Percentiles rank a stretch among this genome's conserved stretches.
phyloP scores from a whole-genome alignment of 2,329 filamentous ascomycete species.

The Blastomyces gilchristii region DNA sequence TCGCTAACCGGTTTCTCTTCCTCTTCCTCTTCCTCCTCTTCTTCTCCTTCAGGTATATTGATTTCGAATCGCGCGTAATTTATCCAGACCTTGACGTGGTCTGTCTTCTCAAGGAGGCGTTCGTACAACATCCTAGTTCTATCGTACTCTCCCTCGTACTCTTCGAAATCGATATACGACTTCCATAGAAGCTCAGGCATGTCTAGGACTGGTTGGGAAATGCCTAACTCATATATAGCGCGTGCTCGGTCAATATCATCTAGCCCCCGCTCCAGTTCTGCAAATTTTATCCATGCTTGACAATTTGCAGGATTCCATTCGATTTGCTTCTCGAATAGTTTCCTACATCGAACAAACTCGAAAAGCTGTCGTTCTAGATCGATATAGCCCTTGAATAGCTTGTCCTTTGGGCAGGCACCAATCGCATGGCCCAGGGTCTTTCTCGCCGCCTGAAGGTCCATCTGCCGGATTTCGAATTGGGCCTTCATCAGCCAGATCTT shows the following conservation, averaged over 20 bases:
- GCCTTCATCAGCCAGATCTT: slow-evolving; percentile 93
- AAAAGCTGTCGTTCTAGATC: slow-evolving; percentile 87
- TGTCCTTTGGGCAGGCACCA: slow-evolving; percentile 92
- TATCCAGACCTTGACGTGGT: slow-evolving; percentile 98
- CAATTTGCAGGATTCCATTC: slow-evolving; percentile 85
- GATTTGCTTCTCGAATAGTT: slow-evolving; percentile 85
- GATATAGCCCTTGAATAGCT: slow-evolving; percentile 86
- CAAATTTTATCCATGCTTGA: slow-evolving; percentile 93
- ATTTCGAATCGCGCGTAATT: slow-evolving; percentile 98
- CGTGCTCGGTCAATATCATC: slow-evolving; percentile 81
- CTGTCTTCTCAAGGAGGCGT: slow-evolving; percentile 83
- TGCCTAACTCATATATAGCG: slow-evolving; percentile 84
- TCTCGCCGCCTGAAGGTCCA: slow-evolving; percentile 65
- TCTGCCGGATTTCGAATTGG: slow-evolving; percentile 84
- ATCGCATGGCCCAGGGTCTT: slow-evolving; percentile 86
- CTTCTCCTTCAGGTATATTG: slow-evolving; percentile 68
- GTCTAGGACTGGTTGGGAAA: slow-evolving; percentile 71
- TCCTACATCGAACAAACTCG: slow-evolving; percentile 85
- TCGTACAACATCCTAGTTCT: slow-evolving; percentile 75
- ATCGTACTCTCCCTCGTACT: slow-evolving; percentile 86
- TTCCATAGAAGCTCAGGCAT: slow-evolving; percentile 99
- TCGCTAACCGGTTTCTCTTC: slow-evolving; percentile 59
- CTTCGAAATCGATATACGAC: slow-evolving; percentile 96
- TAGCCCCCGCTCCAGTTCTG: slow-evolving; percentile 80
- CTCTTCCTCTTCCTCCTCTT: slow-evolving; percentile 51